These are phyloP conservation scores for Colletotrichum karsti DNA, from an alignment of 2,329 filamentous ascomycete species.

Conservation along the genomic window DNA sequence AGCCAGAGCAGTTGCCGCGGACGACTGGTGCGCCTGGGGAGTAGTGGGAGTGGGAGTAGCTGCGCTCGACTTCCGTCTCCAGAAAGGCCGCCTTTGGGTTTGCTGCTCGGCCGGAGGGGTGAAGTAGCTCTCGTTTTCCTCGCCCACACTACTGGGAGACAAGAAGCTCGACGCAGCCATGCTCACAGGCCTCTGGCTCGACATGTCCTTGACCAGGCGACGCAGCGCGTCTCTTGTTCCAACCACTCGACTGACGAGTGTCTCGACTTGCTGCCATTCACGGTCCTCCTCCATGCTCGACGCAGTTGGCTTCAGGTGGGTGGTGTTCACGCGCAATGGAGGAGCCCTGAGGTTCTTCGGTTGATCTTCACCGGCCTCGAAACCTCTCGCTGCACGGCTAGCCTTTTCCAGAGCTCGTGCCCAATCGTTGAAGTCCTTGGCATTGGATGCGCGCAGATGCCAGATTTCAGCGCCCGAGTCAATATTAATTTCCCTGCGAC, in stretches of 20 bases:
- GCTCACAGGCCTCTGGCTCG: conserved; percentile 63
- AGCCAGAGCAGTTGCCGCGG: conserved; percentile 48
- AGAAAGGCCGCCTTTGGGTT: conserved; percentile 71
- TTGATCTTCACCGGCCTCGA: conserved; percentile 40
- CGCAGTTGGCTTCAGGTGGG: conserved; percentile 36
- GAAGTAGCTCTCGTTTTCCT: conserved; percentile 66
- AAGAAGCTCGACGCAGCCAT: conserved; percentile 45
- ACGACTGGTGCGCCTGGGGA: conserved; percentile 47
- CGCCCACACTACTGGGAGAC: conserved; percentile 44
- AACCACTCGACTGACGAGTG: conserved; percentile 84
- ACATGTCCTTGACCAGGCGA: conserved; percentile 85
- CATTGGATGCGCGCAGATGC: conserved; percentile 87
- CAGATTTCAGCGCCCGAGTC: conserved; percentile 97
- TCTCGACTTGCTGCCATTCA: conserved; percentile 89
- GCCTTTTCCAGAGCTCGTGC: conserved; percentile 85
- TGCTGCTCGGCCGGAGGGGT: conserved; percentile 64
- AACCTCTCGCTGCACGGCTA: conserved; percentile 69
- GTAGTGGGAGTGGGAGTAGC: conserved; percentile 60
- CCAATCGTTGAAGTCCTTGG: conserved; percentile 89
- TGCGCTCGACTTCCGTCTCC: conserved; percentile 85
- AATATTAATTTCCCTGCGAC: conserved; percentile 90
- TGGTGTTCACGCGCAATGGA: conserved; percentile 37
- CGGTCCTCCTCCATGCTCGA: conserved; percentile 69
- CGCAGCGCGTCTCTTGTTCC: conserved; percentile 90
- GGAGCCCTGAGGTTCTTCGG: conserved; percentile 30